A percentile compares a stretch with the other conserved stretches of the same genome.
Conservation (phyloP, 1,284 basidiomycete species). For the Gomphus sp. region DNA sequence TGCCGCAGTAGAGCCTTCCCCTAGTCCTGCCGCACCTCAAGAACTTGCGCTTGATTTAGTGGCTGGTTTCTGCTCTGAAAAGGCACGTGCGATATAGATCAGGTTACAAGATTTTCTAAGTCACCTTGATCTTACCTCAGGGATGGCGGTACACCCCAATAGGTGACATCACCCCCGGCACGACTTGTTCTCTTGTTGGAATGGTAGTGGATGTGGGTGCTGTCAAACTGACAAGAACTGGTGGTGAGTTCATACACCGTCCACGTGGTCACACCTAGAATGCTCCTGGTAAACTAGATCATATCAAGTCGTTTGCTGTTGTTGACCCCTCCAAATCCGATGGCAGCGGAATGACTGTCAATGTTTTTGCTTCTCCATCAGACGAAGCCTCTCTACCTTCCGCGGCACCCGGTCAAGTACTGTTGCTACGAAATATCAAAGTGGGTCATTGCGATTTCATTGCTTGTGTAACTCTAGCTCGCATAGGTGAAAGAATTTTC, state of each 20-base stretch:
- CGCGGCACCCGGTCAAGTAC: not conserved
- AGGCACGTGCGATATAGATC: not conserved
- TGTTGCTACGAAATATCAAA: constrained; percentile 4
- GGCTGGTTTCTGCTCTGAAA: not conserved
- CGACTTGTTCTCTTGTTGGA: not conserved
- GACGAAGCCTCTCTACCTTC: constrained; percentile 1
- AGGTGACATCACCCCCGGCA: not conserved
- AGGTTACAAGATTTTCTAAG: not conserved
- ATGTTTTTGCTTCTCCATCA: not conserved
- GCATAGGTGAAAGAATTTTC: not conserved
- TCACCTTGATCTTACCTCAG: not conserved
- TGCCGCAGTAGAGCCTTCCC: not conserved
- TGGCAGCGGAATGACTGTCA: not conserved
- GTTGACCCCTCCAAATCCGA: constrained; percentile 1
- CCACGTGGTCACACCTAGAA: not conserved
- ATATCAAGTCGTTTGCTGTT: not conserved
- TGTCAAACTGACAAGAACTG: constrained; percentile 1
- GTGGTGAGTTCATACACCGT: not conserved
- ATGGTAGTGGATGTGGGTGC: not conserved
- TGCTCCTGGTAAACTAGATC: not conserved
- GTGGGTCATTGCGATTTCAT: not conserved
- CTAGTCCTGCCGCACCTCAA: not conserved
- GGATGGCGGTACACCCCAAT: not conserved
- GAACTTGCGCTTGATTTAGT: constrained; percentile 3
- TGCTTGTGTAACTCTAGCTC: not conserved